phyloP scores from a whole-genome alignment of 306 rosid species.

The Vigna trinervia region DNA sequence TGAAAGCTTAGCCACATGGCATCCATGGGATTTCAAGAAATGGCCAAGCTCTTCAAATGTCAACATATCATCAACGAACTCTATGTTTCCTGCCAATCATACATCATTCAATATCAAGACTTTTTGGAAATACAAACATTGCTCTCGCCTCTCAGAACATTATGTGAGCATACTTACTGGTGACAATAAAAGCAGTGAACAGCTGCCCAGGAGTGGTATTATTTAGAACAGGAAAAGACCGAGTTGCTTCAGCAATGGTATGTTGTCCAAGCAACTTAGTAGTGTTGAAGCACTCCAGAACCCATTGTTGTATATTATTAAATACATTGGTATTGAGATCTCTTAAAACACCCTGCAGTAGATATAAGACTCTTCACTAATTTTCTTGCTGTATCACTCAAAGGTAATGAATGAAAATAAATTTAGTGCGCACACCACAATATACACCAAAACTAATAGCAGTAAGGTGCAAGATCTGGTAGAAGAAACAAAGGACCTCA shows the following conservation, averaged over 20 bases:
- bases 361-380: constrained; percentile 21
- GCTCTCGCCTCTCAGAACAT: constrained; percentile 16
- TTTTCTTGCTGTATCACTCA: constrained; percentile 16
- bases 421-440: neutral
- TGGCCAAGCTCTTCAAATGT: constrained; percentile 86
- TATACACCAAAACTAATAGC: constrained; percentile 7
- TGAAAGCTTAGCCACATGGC: constrained; percentile 83
- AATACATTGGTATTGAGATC: constrained; percentile 66
- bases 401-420: constrained; percentile 26
- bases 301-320: constrained; percentile 71
- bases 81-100: constrained; percentile 79
- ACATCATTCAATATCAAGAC: constrained; percentile 38
- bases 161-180: constrained; percentile 65
- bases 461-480: constrained; percentile 11
- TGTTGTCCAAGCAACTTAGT: constrained; percentile 57
- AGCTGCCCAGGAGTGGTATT: constrained; percentile 54
- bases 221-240: constrained; percentile 65
- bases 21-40: constrained; percentile 80
- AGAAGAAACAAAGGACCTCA: constrained; percentile 55
- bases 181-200: constrained; percentile 72
- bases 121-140: constrained; percentile 8
- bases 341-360: constrained; percentile 68
- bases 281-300: constrained; percentile 60
- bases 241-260: constrained; percentile 58
- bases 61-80: constrained; percentile 82